phyloP scores from a whole-genome alignment of 768 basidiomycete species.

The Boletellus ananas region DNA sequence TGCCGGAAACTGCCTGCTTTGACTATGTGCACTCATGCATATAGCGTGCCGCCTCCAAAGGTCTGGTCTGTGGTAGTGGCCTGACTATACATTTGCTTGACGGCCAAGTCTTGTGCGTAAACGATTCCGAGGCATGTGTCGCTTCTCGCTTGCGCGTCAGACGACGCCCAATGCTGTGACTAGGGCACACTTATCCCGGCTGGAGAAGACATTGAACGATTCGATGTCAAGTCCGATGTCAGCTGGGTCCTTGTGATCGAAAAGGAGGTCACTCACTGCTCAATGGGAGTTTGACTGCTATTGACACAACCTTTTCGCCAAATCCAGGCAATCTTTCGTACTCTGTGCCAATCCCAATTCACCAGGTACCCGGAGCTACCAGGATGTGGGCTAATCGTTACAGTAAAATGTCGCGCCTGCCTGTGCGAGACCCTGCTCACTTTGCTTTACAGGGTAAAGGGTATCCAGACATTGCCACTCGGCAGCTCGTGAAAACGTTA shows the following conservation, averaged over 20 bases:
- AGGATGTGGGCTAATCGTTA: conserved; percentile 72
- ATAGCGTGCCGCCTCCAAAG: conserved; percentile 87
- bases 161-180: not conserved
- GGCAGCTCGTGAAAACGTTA: conserved; percentile 75
- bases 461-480: conserved; percentile 91
- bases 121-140: conserved; percentile 54
- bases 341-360: conserved; percentile 60
- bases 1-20: not conserved
- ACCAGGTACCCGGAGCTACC: conserved; percentile 46
- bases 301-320: conserved; percentile 1
- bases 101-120: conserved; percentile 49
- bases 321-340: conserved; percentile 88
- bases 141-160: not conserved
- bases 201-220: conserved; percentile 62
- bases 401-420: conserved; percentile 41
- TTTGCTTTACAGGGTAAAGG: conserved; percentile 75
- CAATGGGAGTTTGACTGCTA: not conserved
- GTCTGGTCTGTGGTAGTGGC: conserved; percentile 71
- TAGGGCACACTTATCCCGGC: conserved; percentile 78
- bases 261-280: conserved; percentile 67
- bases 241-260: conserved; percentile 86
- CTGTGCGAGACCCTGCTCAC: conserved; percentile 4
- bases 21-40: conserved; percentile 7
- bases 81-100: conserved; percentile 54
- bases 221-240: conserved; percentile 52